Evolutionary conservation across 306 rosid species (phyloP).

Genomic region (Prunus mira): DNA sequence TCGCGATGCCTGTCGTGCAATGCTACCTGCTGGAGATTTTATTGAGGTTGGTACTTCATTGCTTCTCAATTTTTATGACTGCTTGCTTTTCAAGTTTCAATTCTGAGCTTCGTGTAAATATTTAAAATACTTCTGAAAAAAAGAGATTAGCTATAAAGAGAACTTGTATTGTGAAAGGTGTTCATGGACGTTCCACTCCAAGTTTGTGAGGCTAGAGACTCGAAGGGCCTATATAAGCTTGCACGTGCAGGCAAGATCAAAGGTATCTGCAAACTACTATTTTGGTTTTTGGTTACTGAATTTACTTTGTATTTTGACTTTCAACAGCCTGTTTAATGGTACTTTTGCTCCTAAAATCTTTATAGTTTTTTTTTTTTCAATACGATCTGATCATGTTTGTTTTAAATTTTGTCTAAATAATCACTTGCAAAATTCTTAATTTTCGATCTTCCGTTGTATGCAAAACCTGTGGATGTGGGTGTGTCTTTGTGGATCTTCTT

Average conservation of each 20-base stretch:
- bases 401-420: not conserved
- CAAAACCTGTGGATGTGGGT: not conserved
- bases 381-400: not conserved
- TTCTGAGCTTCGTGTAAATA: not conserved
- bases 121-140: not conserved
- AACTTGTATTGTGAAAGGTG: conserved; percentile 54
- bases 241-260: conserved; percentile 75
- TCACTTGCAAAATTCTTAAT: conserved; percentile 2
- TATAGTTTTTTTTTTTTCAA: not conserved
- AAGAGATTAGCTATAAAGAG: not conserved
- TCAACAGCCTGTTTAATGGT: not conserved
- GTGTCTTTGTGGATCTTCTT: not conserved
- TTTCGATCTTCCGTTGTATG: not conserved
- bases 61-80: not conserved
- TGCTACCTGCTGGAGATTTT: conserved; percentile 78
- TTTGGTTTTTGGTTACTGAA: not conserved
- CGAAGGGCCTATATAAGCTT: conserved; percentile 74
- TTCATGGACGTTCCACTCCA: conserved; percentile 82
- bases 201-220: conserved; percentile 89
- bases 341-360: not conserved
- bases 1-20: conserved; percentile 82
- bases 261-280: conserved; percentile 34
- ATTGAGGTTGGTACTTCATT: conserved; percentile 57
- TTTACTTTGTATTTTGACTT: not conserved
- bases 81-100: not conserved